A percentile compares a stretch with the other conserved stretches of the same genome.
phyloP scores from a whole-genome alignment of 75 land plant genomes.

The Isoetes taiwanensis region DNA sequence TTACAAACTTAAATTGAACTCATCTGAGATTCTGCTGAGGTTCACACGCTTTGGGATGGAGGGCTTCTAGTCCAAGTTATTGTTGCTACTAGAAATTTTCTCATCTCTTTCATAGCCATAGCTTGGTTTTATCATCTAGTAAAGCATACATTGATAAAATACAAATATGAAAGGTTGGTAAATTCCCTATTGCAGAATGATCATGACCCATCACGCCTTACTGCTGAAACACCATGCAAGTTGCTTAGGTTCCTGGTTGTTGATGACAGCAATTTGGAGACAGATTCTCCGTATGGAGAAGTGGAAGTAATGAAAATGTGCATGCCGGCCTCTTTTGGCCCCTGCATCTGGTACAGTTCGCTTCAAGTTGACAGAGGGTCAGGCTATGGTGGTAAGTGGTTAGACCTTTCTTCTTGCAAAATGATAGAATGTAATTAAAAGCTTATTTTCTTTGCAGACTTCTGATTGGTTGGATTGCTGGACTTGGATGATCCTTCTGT shows the following conservation, averaged over 20 bases:
- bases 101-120: too few relatives aligned
- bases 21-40: constrained; percentile 83
- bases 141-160: too few relatives aligned
- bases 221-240: constrained; percentile 98
- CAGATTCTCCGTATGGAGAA: constrained; percentile 92
- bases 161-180: too few relatives aligned
- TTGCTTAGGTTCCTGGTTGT: constrained; percentile 64
- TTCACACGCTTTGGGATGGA: constrained; percentile 90
- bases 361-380: constrained; percentile 83
- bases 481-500: constrained; percentile 97
- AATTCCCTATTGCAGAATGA: constrained; percentile 77
- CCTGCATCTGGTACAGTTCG: constrained; percentile 77
- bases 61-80: constrained; percentile 91
- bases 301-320: constrained; percentile 99
- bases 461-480: too few relatives aligned
- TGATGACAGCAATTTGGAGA: constrained; percentile 68
- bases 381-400: constrained; percentile 92
- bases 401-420: too few relatives aligned
- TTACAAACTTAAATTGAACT: constrained; percentile 65
- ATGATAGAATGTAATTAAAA: too few relatives aligned
- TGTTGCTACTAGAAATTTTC: background rate
- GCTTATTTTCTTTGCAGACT: too few relatives aligned
- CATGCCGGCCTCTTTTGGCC: too few relatives aligned
- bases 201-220: constrained; percentile 91
- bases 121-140: too few relatives aligned